Base-by-base conservation (phyloP, 2,329 filamentous ascomycete species). In the Cordyceps fumosorosea region DNA sequence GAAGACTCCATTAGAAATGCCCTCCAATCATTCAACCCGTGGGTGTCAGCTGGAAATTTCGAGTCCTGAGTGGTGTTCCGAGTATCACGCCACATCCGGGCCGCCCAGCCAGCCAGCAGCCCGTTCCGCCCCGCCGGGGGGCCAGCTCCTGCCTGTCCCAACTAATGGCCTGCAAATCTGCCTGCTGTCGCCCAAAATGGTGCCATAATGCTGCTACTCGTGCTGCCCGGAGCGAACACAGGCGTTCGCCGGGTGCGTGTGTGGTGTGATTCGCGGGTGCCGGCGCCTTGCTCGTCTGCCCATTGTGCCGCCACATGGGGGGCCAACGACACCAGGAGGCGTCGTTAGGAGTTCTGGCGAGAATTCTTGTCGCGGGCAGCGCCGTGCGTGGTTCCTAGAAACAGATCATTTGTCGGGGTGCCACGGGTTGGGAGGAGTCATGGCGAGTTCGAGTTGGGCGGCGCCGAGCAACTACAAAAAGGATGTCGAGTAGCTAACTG, bases 261-360 rank as follows among this genome's bases (percentile, higher is more conserved):
- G 59, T 62, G 59, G 59, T 62, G 59, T 62, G 59, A 62, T 62
- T 50, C 34, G 37, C 18, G 44, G 42, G 42, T 22, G 56, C 34
- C 29, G 11, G 44, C 29, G 56, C n/a, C 32, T n/a, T 34, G 26
- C 44, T 48, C 26, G 29, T 51, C 56, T 51, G n/a, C 29, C 56
- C 56, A 42, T 58, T 34, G 29, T 47, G 56, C 22, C 44, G 29
- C 29, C 54, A 45, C 44, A 56, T 47, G 24, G 54, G 14, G 3
- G 26, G 26, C 3, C 26, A 29, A n/a, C n/a, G n/a, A n/a, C 51
- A 37, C n/a, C 53, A 32, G n/a, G 34, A 40, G 32, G n/a, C 29
- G 5, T 32, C 8, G 29, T 32, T 5, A 32, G 29, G 11, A 3
- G 18, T 14, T 16, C 18, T n/a, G 14, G 14, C 11, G 40, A 18